These are phyloP conservation scores for Rhodamnia rubescens DNA, from an alignment of 345 rosid genomes.

Conservation along the genomic window DNA sequence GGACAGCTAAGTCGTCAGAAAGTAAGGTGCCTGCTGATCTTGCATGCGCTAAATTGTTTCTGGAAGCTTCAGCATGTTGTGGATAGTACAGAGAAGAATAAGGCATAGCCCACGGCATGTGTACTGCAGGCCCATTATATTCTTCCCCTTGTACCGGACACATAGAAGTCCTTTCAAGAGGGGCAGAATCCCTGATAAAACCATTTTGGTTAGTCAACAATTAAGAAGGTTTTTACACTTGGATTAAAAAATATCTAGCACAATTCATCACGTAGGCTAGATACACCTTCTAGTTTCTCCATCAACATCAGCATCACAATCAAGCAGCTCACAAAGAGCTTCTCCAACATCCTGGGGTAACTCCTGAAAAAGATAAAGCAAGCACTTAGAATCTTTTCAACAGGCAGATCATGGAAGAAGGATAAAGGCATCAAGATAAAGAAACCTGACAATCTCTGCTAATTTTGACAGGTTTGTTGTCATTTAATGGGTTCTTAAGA, in stretches of 20 bases:
- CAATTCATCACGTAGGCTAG: neutral
- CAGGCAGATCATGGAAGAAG: neutral
- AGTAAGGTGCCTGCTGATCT: constrained; percentile 23
- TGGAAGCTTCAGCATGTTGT: constrained; percentile 45
- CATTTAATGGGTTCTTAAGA: constrained; percentile 90
- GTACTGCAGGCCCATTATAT: constrained; percentile 24
- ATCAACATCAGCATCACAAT: constrained; percentile 40
- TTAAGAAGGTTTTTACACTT: neutral
- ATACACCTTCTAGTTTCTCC: constrained; percentile 40
- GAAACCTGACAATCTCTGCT: constrained; percentile 97
- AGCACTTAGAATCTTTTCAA: neutral
- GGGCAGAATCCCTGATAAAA: constrained; percentile 8
- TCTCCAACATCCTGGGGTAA: constrained; percentile 80
- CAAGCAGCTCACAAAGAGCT: constrained; percentile 87
- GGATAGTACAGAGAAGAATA: constrained; percentile 39
- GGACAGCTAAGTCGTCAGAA: constrained; percentile 20
- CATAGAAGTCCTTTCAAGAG: constrained; percentile 18
- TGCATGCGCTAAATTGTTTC: constrained; percentile 33
- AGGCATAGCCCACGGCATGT: constrained; percentile 33
- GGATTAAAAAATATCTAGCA: neutral
- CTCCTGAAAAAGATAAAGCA: constrained; percentile 38
- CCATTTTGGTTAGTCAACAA: neutral
- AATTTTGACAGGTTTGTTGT: constrained; percentile 89
- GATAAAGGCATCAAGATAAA: neutral
- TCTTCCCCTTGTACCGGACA: constrained; percentile 46